Evolutionary conservation across 148 eudicot genomes (phyloP).

Genomic region (Amaranthus cruentus): DNA sequence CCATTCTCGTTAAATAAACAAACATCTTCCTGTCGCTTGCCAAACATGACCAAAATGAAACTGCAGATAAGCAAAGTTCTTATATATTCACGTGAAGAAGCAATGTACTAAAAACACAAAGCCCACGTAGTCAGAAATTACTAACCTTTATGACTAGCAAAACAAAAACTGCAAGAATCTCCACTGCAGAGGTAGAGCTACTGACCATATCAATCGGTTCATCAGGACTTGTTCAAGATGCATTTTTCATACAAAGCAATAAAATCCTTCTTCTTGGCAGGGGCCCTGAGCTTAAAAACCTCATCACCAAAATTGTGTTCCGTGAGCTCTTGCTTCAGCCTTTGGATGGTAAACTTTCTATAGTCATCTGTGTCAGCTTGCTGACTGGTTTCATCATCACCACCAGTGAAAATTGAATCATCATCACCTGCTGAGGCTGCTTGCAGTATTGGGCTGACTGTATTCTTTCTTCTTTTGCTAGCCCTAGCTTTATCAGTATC

Average conservation of each 20-base stretch:
- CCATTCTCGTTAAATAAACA: background rate
- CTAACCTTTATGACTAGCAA: background rate
- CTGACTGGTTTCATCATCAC: constrained; percentile 57
- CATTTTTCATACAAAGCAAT: constrained; percentile 75
- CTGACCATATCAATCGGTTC: background rate
- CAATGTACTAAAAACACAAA: constrained; percentile 4
- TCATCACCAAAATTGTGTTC: constrained; percentile 73
- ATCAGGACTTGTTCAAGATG: constrained; percentile 54
- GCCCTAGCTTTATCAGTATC: constrained; percentile 44
- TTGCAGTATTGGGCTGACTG: constrained; percentile 44
- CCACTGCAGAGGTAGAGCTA: background rate
- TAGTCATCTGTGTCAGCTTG: constrained; percentile 54
- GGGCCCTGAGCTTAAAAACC: constrained; percentile 66
- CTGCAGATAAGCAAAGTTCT: background rate
- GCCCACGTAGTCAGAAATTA: background rate
- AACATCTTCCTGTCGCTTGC: background rate
- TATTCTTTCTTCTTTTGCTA: constrained; percentile 62
- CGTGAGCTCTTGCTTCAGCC: constrained; percentile 76
- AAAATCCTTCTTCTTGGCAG: constrained; percentile 69
- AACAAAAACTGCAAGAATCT: background rate
- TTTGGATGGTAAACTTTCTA: constrained; percentile 63
- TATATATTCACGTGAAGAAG: background rate
- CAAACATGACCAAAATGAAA: background rate
- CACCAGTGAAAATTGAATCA: constrained; percentile 55
- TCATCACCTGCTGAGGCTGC: constrained; percentile 52